Evolutionary conservation across 1,284 basidiomycete genomes (phyloP), one percentile per base, ranked within the genome.

Genomic region (Leccinum subrobustum): DNA sequence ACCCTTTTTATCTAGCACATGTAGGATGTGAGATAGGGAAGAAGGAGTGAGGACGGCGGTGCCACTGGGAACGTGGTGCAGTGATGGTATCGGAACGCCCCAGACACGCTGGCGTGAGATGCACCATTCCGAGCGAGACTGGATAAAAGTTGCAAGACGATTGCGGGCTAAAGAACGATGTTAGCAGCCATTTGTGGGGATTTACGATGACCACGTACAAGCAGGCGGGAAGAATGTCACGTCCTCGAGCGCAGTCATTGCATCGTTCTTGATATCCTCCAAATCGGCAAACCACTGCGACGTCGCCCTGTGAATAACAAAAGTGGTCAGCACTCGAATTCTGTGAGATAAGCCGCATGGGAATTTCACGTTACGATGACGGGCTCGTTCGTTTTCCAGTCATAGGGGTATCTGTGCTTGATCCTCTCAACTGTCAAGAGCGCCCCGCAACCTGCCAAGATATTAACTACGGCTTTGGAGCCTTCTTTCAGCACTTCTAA

Each of bases 251-350:
- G 94, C 90, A 16, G 78, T 68, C 27, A 95, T 70, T 0, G 96
- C 95, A 44, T 83, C 76, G 0, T 84, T 81, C 70, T 97, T 98
- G 75, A 98, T 91, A 35, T 80, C 78, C 54, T 92, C 90, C 23
- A 99, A 78, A 71, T 97, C 93, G 0, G 95, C 93, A 70, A 99
- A 99, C 96, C 96, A 99, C 68, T 99, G 96, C 0, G 93, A 94
- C 2, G 96, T 98, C 0, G 96, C 93, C n/a, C 95, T 94, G 65
- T 7, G 59, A 55, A 23, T 37, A 60, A 51, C 16, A 39, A 6
- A 20, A 7, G 23, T 3, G 25, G 37, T 73, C 54, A 72, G 59
- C 37, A 35, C 8, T 25, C n/a, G n/a, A 5, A 3, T 39, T 18
- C 39, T 37, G 27, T 23, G 8, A 3, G 1, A 8, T 31, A 14